These are phyloP conservation scores for Cerrena zonata DNA, from an alignment of 1,284 basidiomycete species.

Conservation along the genomic window DNA sequence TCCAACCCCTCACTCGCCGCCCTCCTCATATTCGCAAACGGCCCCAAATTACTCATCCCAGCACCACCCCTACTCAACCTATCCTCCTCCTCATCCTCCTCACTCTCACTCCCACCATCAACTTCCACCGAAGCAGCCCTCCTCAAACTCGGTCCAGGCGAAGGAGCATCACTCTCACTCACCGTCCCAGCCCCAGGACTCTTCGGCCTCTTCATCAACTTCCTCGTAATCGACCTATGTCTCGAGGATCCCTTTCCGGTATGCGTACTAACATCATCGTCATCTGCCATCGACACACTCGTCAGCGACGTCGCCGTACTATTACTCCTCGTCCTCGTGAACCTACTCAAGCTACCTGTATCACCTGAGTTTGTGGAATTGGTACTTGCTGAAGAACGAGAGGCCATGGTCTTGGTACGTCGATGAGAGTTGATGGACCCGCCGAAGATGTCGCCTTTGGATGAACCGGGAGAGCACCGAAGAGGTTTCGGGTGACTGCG, in stretches of 20 bases:
- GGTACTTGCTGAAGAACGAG: slow-evolving; percentile 63
- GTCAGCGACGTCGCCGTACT: slow-evolving; percentile 63
- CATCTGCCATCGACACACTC: slow-evolving; percentile 51
- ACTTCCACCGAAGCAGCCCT: slow-evolving; percentile 33
- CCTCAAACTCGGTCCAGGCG: slow-evolving; percentile 29
- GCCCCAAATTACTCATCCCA: slow-evolving; percentile 42
- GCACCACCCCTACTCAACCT: slow-evolving; percentile 28
- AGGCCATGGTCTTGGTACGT: slow-evolving; percentile 57
- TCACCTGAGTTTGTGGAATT: slow-evolving; percentile 58
- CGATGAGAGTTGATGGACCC: slow-evolving; percentile 60
- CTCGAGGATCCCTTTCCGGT: slow-evolving; percentile 39
- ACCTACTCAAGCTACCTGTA: slow-evolving; percentile 54
- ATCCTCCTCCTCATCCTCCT: slow-evolving; percentile 41
- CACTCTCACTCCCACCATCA: slow-evolving; percentile 31
- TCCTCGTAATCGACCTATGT: slow-evolving; percentile 27
- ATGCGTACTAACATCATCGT: slow-evolving; percentile 18
- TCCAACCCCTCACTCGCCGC: slow-evolving; percentile 19
- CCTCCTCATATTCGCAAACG: slow-evolving; percentile 10
- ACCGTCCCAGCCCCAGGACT: slow-evolving; percentile 48
- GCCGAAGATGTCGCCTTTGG: slow-evolving; percentile 65
- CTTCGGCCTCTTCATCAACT: slow-evolving; percentile 51
- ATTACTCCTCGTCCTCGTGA: slow-evolving; percentile 49
- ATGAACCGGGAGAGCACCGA: slow-evolving; percentile 56
- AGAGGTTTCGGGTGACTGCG: slow-evolving; percentile 74
- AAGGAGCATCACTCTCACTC: slow-evolving; percentile 37